Evolutionary conservation across 164 flowering plant species (phyloP).

Genomic region (Vitis vinifera): DNA sequence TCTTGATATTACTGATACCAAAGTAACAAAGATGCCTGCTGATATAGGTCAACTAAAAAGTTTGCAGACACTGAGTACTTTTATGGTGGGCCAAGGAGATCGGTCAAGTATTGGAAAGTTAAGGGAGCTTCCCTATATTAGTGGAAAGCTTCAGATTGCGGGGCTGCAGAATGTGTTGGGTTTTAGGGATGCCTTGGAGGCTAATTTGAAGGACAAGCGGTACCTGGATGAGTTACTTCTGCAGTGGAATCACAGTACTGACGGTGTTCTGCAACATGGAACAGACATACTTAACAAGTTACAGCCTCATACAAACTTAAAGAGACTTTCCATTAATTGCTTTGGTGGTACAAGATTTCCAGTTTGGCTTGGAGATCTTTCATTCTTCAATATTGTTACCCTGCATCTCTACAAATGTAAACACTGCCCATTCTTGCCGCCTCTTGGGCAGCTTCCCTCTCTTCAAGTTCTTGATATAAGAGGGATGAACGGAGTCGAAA

Average conservation of each 20-base stretch:
- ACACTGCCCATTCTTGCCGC: constrained; percentile 8
- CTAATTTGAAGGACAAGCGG: constrained; percentile 15
- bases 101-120: constrained; percentile 5
- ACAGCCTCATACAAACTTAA: constrained; percentile 12
- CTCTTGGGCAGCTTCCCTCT: constrained; percentile 15
- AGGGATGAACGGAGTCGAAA: not conserved
- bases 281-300: constrained; percentile 4
- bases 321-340: not conserved
- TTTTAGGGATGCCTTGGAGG: constrained; percentile 12
- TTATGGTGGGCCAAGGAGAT: constrained; percentile 1
- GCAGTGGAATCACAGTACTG: constrained; percentile 9
- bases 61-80: constrained; percentile 2
- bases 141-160: constrained; percentile 2
- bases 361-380: constrained; percentile 14
- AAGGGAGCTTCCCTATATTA: not conserved
- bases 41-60: constrained; percentile 13
- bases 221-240: constrained; percentile 7
- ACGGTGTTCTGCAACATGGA: not conserved
- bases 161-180: constrained; percentile 14
- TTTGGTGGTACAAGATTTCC: constrained; percentile 21
- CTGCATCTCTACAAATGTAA: not conserved
- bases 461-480: constrained; percentile 7
- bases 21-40: constrained; percentile 10
- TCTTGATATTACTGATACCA: constrained; percentile 11
- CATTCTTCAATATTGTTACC: not conserved